These are phyloP conservation scores for Parachaetomium inaequale DNA, from an alignment of 495 filamentous ascomycete genomes.

Conservation along the genomic window DNA sequence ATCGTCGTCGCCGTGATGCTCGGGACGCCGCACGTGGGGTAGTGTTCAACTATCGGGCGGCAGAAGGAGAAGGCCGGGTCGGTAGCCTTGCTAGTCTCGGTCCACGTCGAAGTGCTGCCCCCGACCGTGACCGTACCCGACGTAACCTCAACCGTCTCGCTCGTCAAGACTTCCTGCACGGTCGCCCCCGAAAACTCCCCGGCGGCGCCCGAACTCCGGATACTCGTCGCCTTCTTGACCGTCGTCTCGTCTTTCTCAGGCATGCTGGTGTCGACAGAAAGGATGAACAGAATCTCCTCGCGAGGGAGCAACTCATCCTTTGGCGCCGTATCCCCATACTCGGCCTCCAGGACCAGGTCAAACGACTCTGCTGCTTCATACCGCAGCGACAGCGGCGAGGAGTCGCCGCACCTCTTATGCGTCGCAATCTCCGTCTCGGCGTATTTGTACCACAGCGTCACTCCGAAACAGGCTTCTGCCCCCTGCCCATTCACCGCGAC, in stretches of 20 bases:
- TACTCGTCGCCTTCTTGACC: neutral
- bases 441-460: conserved; percentile 7
- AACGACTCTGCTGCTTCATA: conserved; percentile 6
- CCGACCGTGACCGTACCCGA: neutral
- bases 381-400: conserved; percentile 3
- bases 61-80: neutral
- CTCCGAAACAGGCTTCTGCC: conserved; percentile 8
- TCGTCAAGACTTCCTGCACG: neutral
- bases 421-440: neutral
- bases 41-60: neutral
- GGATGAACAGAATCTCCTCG: conserved; percentile 9
- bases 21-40: neutral
- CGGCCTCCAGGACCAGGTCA: conserved; percentile 10
- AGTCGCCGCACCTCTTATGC: conserved; percentile 15
- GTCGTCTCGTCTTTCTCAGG: conserved; percentile 12
- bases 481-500: neutral
- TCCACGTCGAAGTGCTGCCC: neutral
- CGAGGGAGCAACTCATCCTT: conserved; percentile 16
- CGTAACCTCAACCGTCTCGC: conserved; percentile 9
- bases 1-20: neutral
- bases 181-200: neutral
- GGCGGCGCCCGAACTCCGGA: conserved; percentile 3
- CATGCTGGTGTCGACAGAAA: conserved; percentile 11
- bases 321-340: conserved; percentile 19
- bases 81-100: neutral